Base-by-base conservation (phyloP, 441 rosid species). In the Arabidopsis lyrata region DNA sequence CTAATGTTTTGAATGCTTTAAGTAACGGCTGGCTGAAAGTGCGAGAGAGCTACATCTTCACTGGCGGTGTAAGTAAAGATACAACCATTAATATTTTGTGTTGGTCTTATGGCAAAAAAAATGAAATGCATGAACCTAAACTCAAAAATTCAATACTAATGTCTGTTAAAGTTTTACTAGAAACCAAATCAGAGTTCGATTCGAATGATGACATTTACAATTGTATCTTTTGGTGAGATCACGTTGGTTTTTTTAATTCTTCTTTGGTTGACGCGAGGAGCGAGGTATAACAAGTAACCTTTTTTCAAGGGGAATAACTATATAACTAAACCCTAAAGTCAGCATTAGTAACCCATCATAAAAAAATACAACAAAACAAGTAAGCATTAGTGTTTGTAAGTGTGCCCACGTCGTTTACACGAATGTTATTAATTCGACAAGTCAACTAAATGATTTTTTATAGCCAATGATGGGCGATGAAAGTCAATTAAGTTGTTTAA, bases 321-420 rank as follows among this genome's bases (percentile, higher is more conserved):
- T 53, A 56, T 55, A 64, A 55, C 50, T 42, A 63, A 63, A 32
- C 50, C 8, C 27, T 63, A 24, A 74, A 58, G 53, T 74, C 72
- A 66, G 66, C 64, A 45, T 24, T 60, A 49, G 29, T n/a, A 22
- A 70, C 14, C 24, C 4, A 27, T 27, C 31, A 22, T 57, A 34
- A 5, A 11, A 8, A 1, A 12, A 5, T 5, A 8, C 0, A 12
- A 15, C 18, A 36, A 12, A 34, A 32, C 5, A 35, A 71, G 38
- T 41, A 66, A 35, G 2, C 36, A 34, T n/a, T 32, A 67, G 78
- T 41, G 77, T 66, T 74, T 48, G 72, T 57, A 38, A 59, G 31
- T 66, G 54, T 42, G 54, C 55, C 78, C 73, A 66, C 67, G 78
- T 74, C 61, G 18, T 74, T 57, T 39, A 66, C 73, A 66, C 68